Base-by-base conservation (phyloP, 345 rosid species). In the Murraya koenigii region DNA sequence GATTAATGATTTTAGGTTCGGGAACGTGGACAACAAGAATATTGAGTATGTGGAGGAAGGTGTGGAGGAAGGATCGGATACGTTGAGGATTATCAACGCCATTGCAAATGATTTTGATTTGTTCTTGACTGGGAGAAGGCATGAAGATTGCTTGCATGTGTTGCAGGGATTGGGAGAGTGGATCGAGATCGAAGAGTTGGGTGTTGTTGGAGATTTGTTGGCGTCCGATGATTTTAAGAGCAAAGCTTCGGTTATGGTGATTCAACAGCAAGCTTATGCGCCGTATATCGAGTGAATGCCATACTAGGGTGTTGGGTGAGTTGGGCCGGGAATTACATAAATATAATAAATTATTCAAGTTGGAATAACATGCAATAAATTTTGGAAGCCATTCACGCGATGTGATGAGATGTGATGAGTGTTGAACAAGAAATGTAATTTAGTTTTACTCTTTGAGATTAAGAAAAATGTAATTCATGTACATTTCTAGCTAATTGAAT, bases 121-220 rank as follows among this genome's bases (percentile, higher is more conserved):
- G 59, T 77, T 85, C n/a, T 52, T 87, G 70, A 87, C 79, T 8
- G 90, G 90, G 30, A 82, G 85, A 66, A 78, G 86, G 75, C 90
- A 85, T 65, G 83, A 80, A 62, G 79, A 65, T 11, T 11, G 76
- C 67, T 81, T 78, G 14, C 19, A 70, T 25, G 28, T 80, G 35
- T 66, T 85, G 69, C 58, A 41, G 30, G 90, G 90, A 23, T 49
- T 87, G 32, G 72, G 80, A 0, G 80, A 82, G 26, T 85, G 88
- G 88, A 79, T 72, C 35, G 80, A 82, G 39, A 77, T 85, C 41
- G 75, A 80, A 33, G 90, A 87, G 28, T 71, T 87, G 49, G 87
- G 88, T 66, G 86, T 75, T 8, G 20, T 84, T 19, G 88, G 90
- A 49, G 88, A 84, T 76, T 60, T 85, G 44, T 59, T 87, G 75